These are phyloP conservation scores for Syncephalastrum monosporum DNA, from an alignment of 371 early-diverging fungal species.

Conservation along the genomic window DNA sequence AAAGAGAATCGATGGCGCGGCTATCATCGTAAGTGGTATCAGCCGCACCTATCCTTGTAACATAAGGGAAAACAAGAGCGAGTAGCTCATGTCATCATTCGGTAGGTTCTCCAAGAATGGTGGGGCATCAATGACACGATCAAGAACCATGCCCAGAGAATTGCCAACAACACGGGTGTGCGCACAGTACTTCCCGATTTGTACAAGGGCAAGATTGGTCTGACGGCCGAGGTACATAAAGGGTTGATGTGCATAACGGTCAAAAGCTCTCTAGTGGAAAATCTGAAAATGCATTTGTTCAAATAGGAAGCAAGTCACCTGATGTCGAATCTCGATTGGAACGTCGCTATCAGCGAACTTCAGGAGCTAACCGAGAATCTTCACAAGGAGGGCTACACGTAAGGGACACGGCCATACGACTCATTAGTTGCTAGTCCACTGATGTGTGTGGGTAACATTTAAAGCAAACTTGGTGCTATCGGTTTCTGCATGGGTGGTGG, in stretches of 20 bases:
- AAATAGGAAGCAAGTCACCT: constrained; percentile 54
- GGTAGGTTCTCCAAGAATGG: constrained; percentile 42
- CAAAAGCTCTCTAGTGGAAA: not conserved
- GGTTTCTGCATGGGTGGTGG: constrained; percentile 64
- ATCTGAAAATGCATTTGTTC: not conserved
- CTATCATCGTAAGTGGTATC: constrained; percentile 30
- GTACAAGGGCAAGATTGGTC: constrained; percentile 54
- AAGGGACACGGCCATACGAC: constrained; percentile 1
- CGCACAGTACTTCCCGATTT: constrained; percentile 50
- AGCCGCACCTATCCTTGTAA: too few relatives aligned
- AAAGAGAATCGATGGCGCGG: constrained; percentile 21
- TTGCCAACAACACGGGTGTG: constrained; percentile 50
- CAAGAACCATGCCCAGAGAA: constrained; percentile 47
- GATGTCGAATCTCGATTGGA: constrained; percentile 55
- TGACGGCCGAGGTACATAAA: constrained; percentile 43
- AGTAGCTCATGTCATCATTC: not conserved
- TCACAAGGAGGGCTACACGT: constrained; percentile 29
- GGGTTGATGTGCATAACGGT: not conserved
- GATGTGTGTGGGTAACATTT: not conserved
- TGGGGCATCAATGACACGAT: constrained; percentile 56
- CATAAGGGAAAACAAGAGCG: not conserved
- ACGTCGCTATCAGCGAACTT: constrained; percentile 39
- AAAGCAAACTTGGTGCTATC: constrained; percentile 39
- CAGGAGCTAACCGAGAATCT: constrained; percentile 27
- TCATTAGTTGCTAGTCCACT: not conserved